Evolutionary conservation across 2,329 filamentous ascomycete species (phyloP).

Genomic region (Fusarium begoniae): DNA sequence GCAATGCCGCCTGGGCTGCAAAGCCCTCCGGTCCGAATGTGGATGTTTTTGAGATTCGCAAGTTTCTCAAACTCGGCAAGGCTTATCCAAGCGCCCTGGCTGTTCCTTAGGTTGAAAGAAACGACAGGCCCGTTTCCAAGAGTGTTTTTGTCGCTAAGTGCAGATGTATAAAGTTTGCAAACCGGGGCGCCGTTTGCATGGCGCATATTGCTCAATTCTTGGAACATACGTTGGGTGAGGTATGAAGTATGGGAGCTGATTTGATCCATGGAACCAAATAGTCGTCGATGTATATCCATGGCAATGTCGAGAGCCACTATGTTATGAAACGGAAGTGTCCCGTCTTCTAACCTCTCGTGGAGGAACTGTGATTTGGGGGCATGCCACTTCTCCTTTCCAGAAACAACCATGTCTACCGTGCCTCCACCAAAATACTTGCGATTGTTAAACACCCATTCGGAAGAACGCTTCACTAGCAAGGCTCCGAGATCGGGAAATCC

Average conservation of each 20-base stretch:
- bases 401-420: constrained; percentile 89
- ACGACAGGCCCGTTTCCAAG: constrained; percentile 75
- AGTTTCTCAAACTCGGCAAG: constrained; percentile 89
- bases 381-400: constrained; percentile 83
- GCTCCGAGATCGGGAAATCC: constrained; percentile 93
- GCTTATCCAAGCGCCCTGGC: constrained; percentile 77
- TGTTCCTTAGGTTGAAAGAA: constrained; percentile 82
- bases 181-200: constrained; percentile 76
- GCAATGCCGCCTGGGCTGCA: constrained; percentile 93
- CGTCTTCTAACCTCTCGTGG: constrained; percentile 89
- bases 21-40: constrained; percentile 86
- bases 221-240: constrained; percentile 67
- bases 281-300: constrained; percentile 70
- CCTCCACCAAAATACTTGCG: constrained; percentile 92
- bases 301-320: constrained; percentile 85
- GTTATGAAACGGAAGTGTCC: constrained; percentile 88
- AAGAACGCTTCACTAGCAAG: constrained; percentile 79
- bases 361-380: constrained; percentile 75
- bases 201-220: constrained; percentile 65
- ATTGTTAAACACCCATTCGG: constrained; percentile 68
- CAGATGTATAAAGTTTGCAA: constrained; percentile 70
- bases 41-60: constrained; percentile 79
- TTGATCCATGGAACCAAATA: constrained; percentile 77
- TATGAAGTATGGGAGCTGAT: constrained; percentile 77
- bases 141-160: constrained; percentile 31